phyloP scores from a whole-genome alignment of 345 rosid species.

The Anastatica hierochuntica region DNA sequence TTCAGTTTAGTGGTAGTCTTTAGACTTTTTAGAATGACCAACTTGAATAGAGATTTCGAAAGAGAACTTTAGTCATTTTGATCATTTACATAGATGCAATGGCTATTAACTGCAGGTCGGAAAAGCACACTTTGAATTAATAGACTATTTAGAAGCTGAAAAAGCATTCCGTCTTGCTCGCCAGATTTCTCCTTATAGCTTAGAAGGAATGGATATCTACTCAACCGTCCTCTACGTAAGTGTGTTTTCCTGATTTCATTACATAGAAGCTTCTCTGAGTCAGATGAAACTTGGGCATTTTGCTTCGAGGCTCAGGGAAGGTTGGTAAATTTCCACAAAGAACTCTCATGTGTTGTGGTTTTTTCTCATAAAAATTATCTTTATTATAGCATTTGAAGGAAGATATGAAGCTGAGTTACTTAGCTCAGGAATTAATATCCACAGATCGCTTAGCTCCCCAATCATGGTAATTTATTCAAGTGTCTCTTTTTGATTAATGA shows the following conservation, averaged over 20 bases:
- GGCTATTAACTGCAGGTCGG: constrained; percentile 61
- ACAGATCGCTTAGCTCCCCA: constrained; percentile 96
- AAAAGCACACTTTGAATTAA: constrained; percentile 75
- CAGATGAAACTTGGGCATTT: constrained; percentile 3
- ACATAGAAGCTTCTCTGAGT: constrained; percentile 1
- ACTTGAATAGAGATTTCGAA: neutral
- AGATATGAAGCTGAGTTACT: constrained; percentile 94
- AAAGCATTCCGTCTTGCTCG: constrained; percentile 78
- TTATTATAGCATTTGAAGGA: constrained; percentile 88
- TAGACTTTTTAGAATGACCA: neutral
- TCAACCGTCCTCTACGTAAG: constrained; percentile 94
- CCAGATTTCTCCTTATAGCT: constrained; percentile 67
- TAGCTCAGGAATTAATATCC: constrained; percentile 84
- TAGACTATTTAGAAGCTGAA: constrained; percentile 91
- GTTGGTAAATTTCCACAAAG: neutral
- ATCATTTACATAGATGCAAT: neutral
- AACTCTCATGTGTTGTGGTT: neutral
- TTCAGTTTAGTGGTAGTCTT: neutral
- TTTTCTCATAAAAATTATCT: neutral
- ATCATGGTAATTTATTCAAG: constrained; percentile 51
- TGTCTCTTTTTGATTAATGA: neutral
- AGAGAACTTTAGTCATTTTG: neutral
- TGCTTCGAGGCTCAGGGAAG: neutral
- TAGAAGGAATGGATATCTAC: constrained; percentile 94
- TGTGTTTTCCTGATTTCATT: constrained; percentile 9